Evolutionary conservation across 768 basidiomycete species (phyloP).

Genomic region (Suillus alpinus): DNA sequence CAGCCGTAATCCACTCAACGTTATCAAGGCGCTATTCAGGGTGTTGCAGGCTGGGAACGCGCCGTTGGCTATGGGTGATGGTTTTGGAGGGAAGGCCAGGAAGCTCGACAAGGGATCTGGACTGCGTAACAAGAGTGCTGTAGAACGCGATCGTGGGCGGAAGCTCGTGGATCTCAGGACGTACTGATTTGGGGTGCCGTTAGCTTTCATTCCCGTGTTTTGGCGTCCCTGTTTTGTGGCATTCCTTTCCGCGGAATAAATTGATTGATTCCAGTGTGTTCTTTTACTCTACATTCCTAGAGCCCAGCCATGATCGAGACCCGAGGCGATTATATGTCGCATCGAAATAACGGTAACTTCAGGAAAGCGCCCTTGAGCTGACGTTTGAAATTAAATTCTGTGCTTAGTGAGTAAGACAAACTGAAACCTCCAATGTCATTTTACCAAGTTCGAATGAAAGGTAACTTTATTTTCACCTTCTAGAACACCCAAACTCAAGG

Average conservation of each 20-base stretch:
- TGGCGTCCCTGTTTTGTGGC: neutral
- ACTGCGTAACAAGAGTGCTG: slow-evolving; percentile 60
- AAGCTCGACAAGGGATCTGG: slow-evolving; percentile 76
- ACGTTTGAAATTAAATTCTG: neutral
- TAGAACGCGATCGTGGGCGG: slow-evolving; percentile 83
- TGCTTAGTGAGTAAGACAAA: neutral
- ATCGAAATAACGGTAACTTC: neutral
- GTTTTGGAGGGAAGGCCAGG: slow-evolving; percentile 68
- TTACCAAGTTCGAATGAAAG: neutral
- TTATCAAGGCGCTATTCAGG: slow-evolving; percentile 81
- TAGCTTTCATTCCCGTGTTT: neutral
- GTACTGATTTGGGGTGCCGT: slow-evolving; percentile 23
- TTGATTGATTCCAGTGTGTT: slow-evolving; percentile 10
- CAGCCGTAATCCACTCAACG: slow-evolving; percentile 75
- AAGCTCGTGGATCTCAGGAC: slow-evolving; percentile 67
- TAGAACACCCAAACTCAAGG: neutral
- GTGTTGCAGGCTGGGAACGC: slow-evolving; percentile 85
- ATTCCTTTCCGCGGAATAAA: slow-evolving; percentile 1
- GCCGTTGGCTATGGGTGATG: slow-evolving; percentile 79
- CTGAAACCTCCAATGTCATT: neutral
- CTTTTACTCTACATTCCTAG: neutral
- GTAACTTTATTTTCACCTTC: neutral
- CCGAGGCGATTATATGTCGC: neutral
- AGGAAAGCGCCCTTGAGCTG: neutral
- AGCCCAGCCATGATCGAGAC: neutral